A percentile compares a stretch with the other conserved stretches of the same genome.
phyloP scores from a whole-genome alignment of 805 yeast species.

The Priceomyces fermenticarens region DNA sequence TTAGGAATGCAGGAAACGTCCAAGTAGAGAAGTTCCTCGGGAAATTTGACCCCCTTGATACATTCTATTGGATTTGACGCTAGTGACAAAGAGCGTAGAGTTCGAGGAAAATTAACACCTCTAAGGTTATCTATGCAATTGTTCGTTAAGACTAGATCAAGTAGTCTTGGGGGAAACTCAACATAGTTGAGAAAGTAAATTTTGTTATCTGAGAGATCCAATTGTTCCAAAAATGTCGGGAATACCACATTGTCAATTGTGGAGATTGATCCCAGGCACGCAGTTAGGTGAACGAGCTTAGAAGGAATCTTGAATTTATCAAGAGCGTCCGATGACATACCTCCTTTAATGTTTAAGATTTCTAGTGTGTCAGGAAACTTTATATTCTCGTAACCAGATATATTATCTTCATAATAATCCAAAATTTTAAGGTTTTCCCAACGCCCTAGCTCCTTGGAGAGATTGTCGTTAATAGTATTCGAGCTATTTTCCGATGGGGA shows the following conservation, averaged over 20 bases:
- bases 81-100: conserved; percentile 26
- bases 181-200: conserved; percentile 38
- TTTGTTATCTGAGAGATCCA: conserved; percentile 35
- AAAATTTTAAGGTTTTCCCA: conserved; percentile 33
- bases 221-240: conserved; percentile 28
- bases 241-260: conserved; percentile 35
- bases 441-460: conserved; percentile 30
- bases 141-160: conserved; percentile 32
- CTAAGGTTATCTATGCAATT: conserved; percentile 38
- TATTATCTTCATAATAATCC: conserved; percentile 38
- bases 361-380: conserved; percentile 36
- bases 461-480: conserved; percentile 31
- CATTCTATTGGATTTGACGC: conserved; percentile 42
- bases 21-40: conserved; percentile 32
- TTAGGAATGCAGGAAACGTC: conserved; percentile 43
- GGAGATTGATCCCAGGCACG: conserved; percentile 31
- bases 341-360: conserved; percentile 38
- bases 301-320: conserved; percentile 39
- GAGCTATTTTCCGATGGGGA: conserved; percentile 31
- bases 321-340: conserved; percentile 36
- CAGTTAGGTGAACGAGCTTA: conserved; percentile 25
- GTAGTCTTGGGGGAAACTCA: conserved; percentile 32
- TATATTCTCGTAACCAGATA: conserved; percentile 38
- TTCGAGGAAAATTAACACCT: conserved; percentile 35
- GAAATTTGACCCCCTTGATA: conserved; percentile 39